Evolutionary conservation across 306 rosid genomes (phyloP).

Genomic region (Trichosanthes cucumerina): DNA sequence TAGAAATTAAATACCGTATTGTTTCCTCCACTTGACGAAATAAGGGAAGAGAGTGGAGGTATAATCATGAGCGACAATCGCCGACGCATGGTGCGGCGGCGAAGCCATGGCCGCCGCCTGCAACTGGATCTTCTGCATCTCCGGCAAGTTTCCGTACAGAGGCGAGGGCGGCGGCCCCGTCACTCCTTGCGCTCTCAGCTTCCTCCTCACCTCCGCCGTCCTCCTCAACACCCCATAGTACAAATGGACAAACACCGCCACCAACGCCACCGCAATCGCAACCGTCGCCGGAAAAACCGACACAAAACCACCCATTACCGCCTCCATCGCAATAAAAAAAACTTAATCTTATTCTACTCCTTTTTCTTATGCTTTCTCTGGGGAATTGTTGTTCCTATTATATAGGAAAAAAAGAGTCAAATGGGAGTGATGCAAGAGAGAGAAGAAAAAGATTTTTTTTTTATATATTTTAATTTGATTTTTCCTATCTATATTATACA

Average conservation of each 20-base stretch:
- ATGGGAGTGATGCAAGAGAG: not conserved
- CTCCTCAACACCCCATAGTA: constrained; percentile 36
- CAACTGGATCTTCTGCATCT: constrained; percentile 62
- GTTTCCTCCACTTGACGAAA: constrained; percentile 71
- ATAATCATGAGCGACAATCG: constrained; percentile 57
- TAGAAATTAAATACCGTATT: constrained; percentile 42
- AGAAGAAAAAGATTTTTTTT: too few species aligned
- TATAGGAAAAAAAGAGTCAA: not conserved
- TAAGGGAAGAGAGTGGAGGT: constrained; percentile 78
- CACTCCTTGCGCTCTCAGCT: constrained; percentile 56
- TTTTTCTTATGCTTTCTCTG: not conserved
- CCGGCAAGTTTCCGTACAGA: constrained; percentile 55
- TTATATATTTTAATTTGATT: too few species aligned
- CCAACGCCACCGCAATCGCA: constrained; percentile 10
- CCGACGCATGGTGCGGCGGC: not conserved
- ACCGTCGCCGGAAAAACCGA: constrained; percentile 17
- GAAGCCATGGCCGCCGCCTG: constrained; percentile 14
- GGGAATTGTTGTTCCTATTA: not conserved
- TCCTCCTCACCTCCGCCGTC: constrained; percentile 40
- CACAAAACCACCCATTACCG: not conserved
- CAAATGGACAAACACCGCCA: constrained; percentile 23
- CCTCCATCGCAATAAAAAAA: not conserved
- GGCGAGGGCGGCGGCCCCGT: constrained; percentile 68
- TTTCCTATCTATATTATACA: too few species aligned
- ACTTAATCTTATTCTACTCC: not conserved